A percentile compares a stretch with the other conserved stretches of the same genome.
phyloP scores from a whole-genome alignment of 169 alveolate species.

The Hammondia hammondi region DNA sequence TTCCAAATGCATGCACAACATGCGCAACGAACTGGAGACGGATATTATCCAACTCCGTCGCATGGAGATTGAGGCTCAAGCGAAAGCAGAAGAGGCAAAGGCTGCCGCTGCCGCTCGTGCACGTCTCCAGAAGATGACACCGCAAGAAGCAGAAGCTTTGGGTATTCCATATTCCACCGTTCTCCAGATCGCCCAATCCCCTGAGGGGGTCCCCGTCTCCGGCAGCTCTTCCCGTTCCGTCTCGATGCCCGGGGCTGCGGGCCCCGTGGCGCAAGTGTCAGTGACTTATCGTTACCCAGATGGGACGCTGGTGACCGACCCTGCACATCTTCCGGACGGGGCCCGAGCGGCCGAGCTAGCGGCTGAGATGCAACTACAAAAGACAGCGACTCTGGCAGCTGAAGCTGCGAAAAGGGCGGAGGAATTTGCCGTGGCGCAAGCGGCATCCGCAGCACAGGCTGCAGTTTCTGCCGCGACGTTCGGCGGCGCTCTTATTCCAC shows the following conservation, averaged over 20 bases:
- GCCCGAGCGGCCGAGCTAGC: conserved; percentile 23
- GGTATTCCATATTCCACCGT: not conserved
- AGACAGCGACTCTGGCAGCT: conserved; percentile 1
- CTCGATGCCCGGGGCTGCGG: not conserved
- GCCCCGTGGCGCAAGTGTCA: not conserved
- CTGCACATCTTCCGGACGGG: conserved; percentile 47
- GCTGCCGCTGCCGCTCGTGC: conserved; percentile 36
- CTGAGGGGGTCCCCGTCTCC: not conserved
- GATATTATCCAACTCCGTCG: conserved; percentile 22
- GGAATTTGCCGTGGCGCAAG: conserved; percentile 26
- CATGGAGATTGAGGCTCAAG: not conserved
- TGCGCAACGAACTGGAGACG: conserved; percentile 37
- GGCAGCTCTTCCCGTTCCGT: not conserved
- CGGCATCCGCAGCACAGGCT: not conserved
- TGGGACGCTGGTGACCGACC: conserved; percentile 44
- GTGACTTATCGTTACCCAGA: conserved; percentile 21
- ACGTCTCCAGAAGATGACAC: conserved; percentile 22
- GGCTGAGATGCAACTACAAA: not conserved
- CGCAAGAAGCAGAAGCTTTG: conserved; percentile 1
- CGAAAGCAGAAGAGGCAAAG: conserved; percentile 15
- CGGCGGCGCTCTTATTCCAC: not conserved
- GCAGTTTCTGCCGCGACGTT: not conserved
- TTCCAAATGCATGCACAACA: conserved; percentile 44
- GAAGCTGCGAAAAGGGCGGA: conserved; percentile 3
- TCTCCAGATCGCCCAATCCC: not conserved